These are phyloP conservation scores for Teunomyces barrocoloradensis DNA, from an alignment of 805 yeast genomes.

Conservation along the genomic window DNA sequence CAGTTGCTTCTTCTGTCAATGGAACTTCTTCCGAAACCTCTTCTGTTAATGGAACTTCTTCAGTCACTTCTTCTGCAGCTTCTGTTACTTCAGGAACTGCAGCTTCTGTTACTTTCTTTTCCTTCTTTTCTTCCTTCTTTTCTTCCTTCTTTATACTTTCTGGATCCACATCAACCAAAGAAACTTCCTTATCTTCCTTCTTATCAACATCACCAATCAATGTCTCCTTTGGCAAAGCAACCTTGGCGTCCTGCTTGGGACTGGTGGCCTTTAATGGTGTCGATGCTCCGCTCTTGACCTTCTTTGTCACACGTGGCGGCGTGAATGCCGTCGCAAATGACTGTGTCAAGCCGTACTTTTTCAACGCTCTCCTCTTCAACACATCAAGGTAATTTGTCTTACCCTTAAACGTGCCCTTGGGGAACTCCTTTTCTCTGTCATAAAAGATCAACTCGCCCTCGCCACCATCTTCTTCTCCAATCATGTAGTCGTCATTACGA, in stretches of 20 bases:
- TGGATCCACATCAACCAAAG: neutral
- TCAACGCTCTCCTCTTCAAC: slow-evolving; percentile 41
- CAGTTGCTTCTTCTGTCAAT: neutral
- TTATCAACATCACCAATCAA: slow-evolving; percentile 29
- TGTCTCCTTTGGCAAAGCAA: slow-evolving; percentile 41
- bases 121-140: slow-evolving; percentile 6
- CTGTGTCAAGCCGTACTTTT: slow-evolving; percentile 37
- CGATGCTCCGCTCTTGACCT: neutral
- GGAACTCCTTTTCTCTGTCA: slow-evolving; percentile 39
- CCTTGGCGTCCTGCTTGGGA: slow-evolving; percentile 21
- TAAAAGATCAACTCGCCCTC: slow-evolving; percentile 41
- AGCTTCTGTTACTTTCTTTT: slow-evolving; percentile 7
- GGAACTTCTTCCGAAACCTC: neutral
- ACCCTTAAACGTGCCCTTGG: slow-evolving; percentile 22
- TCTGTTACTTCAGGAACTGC: slow-evolving; percentile 6
- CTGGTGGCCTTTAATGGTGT: slow-evolving; percentile 7
- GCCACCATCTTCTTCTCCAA: slow-evolving; percentile 46
- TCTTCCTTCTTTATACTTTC: slow-evolving; percentile 3
- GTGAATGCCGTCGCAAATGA: slow-evolving; percentile 36
- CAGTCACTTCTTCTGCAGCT: slow-evolving; percentile 1
- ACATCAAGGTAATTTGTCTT: slow-evolving; percentile 39
- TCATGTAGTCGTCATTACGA: slow-evolving; percentile 39
- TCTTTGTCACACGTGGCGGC: slow-evolving; percentile 24
- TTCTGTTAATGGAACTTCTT: slow-evolving; percentile 3
- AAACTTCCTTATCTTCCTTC: slow-evolving; percentile 5